Evolutionary conservation across 139 green algal genomes (phyloP), one percentile per base, ranked within the genome.

Genomic region (Chlorella sp.): DNA sequence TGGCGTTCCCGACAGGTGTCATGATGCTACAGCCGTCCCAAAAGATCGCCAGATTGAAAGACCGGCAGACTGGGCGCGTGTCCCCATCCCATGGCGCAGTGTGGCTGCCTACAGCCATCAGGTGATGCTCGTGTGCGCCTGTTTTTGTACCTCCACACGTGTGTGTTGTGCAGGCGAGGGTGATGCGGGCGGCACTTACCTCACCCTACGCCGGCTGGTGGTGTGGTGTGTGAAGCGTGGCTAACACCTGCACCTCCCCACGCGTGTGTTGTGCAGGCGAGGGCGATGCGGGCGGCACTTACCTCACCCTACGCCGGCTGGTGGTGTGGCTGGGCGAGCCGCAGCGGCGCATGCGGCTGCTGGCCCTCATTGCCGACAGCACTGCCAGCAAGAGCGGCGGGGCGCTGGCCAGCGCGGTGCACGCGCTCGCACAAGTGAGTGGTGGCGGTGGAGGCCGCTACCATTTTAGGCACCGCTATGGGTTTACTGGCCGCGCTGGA

Each of bases 301-400:
- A 88, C 71, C 80, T 98, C 10, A 94, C 90, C 5, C 77, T 98
- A 33, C 83, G 89, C 23, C 88, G 93, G 3, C 85, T 98, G 72
- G 42, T 74, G 29, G 83, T 95, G 31, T 98, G 94, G 94, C 79
- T 97, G 50, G 70, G 76, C 0, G 91, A 98, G 83, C 88, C 92
- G 4, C 62, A 80, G 60, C 78, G 85, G 1, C 87, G 88, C 32
- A 88, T 98, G 85, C 82, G 89, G 4, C 67, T 92, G 60, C 74
- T 98, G 71, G 93, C 91, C n/a, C 61, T 74, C 10, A 74, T 95
- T 35, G 83, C 84, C 6, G 91, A 96, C 55, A 77, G 61, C 1
- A 77, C 72, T 10, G 32, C 34, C 3, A 55, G 55, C 26, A 65
- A 85, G 61, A 70, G 75, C 1, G 94, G 91, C 1, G 94, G 92